Base-by-base conservation (phyloP, 129 eudicot genomes). In the Tanacetum coccineum region DNA sequence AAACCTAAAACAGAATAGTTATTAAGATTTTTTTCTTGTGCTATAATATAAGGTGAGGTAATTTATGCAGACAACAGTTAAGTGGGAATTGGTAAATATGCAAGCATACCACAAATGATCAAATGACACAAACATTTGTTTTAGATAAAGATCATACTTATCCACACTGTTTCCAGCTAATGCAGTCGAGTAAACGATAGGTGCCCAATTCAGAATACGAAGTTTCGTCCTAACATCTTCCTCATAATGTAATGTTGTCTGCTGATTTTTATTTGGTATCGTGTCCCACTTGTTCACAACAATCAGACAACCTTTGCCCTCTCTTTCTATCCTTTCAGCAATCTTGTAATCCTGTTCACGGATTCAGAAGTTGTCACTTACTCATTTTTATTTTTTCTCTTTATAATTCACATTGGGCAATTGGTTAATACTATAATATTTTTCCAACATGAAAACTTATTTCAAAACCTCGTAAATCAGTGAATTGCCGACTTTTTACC, bases 241-340 rank as follows among this genome's bases (percentile, higher is more conserved):
- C 75, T 94, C 99, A 51, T 94, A 94, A 60, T 82, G 65, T 54
- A 69, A 60, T 17, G 95, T 80, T 18, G 97, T 94, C 80, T 94
- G 84, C 74, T 94, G 96, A 76, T 81, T 94, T 70, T 94, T 94
- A 58, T 94, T 82, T 62, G 99, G 99, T 61, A 94, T 89, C 3
- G 99, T 94, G 70, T 94, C 99, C 99, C 99, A 94, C 65, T 94
- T 94, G 81, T 94, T 94, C 70, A 94, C 99, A 64, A 94, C 99
- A 40, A 94, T 87, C 32, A 94, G 77, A 81, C 99, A 94, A 55
- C 99, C 97, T 81, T 94, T 94, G 36, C 99, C 99, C 83, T 94
- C 99, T 61, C 67, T 79, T 77, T 89, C 99, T 69, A 94, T 94
- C 76, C 92, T 74, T 75, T 94, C 97, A n/a, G 99, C 99, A 67